Base-by-base conservation (phyloP, 306 rosid genomes). In the Calophaca sinica region DNA sequence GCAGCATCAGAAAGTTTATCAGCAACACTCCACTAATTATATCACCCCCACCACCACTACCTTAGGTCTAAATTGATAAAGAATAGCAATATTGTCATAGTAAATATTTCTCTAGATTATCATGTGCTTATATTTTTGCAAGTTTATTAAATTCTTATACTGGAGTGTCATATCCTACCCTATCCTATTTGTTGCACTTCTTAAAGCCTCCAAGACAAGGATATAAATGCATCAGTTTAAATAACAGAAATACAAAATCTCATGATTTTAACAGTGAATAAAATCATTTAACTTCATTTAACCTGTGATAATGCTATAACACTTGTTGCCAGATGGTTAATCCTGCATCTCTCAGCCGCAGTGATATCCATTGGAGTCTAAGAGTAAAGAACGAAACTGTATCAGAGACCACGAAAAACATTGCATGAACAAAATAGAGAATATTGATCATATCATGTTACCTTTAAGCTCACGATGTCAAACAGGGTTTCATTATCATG, bases 401-500 rank as follows among this genome's bases (percentile, higher is more conserved):
- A 77, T 32, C 64, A 69, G 81, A 78, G 59, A 68, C 11, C 36
- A 41, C 0, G 11, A 44, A 55, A 78, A 50, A 73, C 1, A 32
- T 68, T 74, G 39, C 71, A 80, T 8, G 49, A 63, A 29, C 36
- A 61, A 42, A 50, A 49, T 58, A 67, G 76, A 75, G 62, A 44
- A 52, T 51, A 54, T 57, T 76, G 70, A 45, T 11, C 2, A 45
- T 66, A 31, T 29, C 49, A 70, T 48, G 75, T 68, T 81, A 94
- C 97, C 99, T 94, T 94, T 61, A 94, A 71, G 88, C 91, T 85
- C 71, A 94, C 85, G 10, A 87, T 84, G 91, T 94, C 97, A 83
- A 94, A 94, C 29, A 94, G 80, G 72, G 96, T 92, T 81, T 94
- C 96, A 55, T 94, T 92, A 80, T 92, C 96, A 84, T 94, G 99